These are phyloP conservation scores for Bifiguratus adelaidae DNA, from an alignment of 192 early-diverging fungal genomes.

Conservation along the genomic window DNA sequence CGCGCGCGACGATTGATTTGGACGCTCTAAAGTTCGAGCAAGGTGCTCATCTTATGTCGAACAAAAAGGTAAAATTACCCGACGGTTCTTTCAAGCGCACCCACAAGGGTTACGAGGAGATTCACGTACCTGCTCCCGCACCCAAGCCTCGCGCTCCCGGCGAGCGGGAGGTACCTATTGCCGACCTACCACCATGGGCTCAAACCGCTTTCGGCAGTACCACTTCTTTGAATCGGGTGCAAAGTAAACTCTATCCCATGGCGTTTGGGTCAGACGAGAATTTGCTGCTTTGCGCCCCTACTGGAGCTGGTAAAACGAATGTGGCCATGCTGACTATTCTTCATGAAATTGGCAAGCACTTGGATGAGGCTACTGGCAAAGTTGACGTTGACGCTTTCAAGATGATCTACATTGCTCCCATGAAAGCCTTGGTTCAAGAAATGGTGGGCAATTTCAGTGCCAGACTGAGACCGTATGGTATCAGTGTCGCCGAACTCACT, in stretches of 20 bases:
- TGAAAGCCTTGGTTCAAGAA: constrained; percentile 99
- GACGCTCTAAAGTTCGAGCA: constrained; percentile 80
- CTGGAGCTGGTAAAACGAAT: constrained; percentile 98
- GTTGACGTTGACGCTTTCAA: constrained; percentile 84
- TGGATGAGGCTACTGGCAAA: constrained; percentile 54
- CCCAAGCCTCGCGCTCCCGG: constrained; percentile 44
- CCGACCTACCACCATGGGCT: constrained; percentile 69
- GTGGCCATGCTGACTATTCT: constrained; percentile 95
- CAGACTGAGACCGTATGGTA: constrained; percentile 65
- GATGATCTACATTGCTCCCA: constrained; percentile 98
- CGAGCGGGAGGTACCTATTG: constrained; percentile 57
- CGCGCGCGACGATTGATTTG: constrained; percentile 65
- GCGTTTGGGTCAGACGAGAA: constrained; percentile 88
- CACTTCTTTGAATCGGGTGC: constrained; percentile 76
- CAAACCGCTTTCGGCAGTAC: constrained; percentile 61
- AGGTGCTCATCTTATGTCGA: constrained; percentile 96
- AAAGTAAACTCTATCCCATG: constrained; percentile 78
- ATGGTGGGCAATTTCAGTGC: constrained; percentile 85
- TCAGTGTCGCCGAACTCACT: constrained; percentile 93
- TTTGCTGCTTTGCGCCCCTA: constrained; percentile 95
- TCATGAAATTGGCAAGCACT: constrained; percentile 74
- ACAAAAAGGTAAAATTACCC: constrained; percentile 87
- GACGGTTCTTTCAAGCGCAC: constrained; percentile 84
- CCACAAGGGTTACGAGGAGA: constrained; percentile 89
- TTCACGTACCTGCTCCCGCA: constrained; percentile 88